Evolutionary conservation across 352 stramenopile species (phyloP), one percentile per base, ranked within the genome.

Genomic region (Peronospora destructor): DNA sequence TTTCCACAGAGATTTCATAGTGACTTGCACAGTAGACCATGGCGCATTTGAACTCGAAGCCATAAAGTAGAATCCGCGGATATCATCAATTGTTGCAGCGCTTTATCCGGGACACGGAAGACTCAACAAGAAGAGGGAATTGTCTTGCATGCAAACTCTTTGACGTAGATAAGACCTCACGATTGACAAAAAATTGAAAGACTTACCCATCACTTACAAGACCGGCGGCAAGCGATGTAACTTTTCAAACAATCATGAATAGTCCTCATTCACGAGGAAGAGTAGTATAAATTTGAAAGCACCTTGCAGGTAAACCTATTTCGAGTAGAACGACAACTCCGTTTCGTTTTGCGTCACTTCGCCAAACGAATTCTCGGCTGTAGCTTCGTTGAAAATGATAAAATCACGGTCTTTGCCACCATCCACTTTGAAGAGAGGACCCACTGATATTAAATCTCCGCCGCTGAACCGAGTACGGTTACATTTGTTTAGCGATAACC

Each of bases 341-440:
- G 73, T 84, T 51, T 87, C 81, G 62, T 85, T 87, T 38, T 71
- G 81, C 57, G 86, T 84, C 53, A 87, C 75, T 25, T 89, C 71
- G 2, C 76, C 73, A 40, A 91, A 89, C 9, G 64, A 58, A 38
- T 87, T 80, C 23, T 87, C 76, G 0, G 72, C 76, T 16, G 80
- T 73, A 11, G 70, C 56, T 56, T 87, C 75, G 54, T 91, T 91
- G 53, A 91, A 91, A 3, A 87, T 43, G 36, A 91, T 89, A 35
- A 87, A 89, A 45, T 91, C 80, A 13, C 80, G 61, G 42, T 87
- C 80, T 59, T 86, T 86, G 8, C 80, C 77, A 2, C 77, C 80
- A n/a, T 85, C 73, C 46, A 87, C 76, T 63, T 91, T 87, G 56
- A 84, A 82, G 1, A 91, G 56, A 17, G 77, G 73, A 2, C 80